A percentile compares a stretch with the other conserved stretches of the same genome.
Evolutionary conservation across 2,329 filamentous ascomycete species (phyloP).

Genomic region (Periconia sp.): DNA sequence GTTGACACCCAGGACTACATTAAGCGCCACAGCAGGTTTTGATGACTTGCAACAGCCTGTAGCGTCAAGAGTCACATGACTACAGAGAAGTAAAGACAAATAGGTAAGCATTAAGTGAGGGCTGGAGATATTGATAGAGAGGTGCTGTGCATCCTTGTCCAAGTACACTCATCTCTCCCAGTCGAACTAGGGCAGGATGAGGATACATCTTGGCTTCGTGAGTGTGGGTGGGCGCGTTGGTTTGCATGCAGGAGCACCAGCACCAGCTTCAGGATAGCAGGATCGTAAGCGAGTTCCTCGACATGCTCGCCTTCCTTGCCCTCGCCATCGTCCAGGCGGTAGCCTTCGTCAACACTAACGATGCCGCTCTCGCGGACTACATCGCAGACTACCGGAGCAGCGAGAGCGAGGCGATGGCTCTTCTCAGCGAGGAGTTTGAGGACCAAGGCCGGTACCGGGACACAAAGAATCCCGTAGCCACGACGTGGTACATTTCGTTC

Average conservation of each 20-base stretch:
- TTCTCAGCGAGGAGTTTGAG: constrained; percentile 24
- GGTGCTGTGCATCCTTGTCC: too few relatives aligned
- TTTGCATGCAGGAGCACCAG: constrained; percentile 16
- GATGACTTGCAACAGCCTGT: too few relatives aligned
- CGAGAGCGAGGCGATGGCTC: constrained; percentile 25
- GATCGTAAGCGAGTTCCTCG: constrained; percentile 23
- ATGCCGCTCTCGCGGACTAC: constrained; percentile 34
- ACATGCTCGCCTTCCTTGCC: constrained; percentile 20
- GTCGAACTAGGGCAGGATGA: too few relatives aligned
- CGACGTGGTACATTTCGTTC: constrained; percentile 36
- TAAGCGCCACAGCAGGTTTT: too few relatives aligned
- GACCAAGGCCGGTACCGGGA: constrained; percentile 32
- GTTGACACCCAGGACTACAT: too few relatives aligned
- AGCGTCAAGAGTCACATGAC: too few relatives aligned
- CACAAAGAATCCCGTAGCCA: constrained; percentile 37
- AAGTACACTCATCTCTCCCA: too few relatives aligned
- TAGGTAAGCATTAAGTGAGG: too few relatives aligned
- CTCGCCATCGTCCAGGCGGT: constrained; percentile 34
- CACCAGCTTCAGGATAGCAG: constrained; percentile 15
- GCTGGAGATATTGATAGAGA: too few relatives aligned
- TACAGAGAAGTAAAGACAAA: too few relatives aligned
- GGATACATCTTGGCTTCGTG: too few relatives aligned
- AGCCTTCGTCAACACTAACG: constrained; percentile 28
- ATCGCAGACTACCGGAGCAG: constrained; percentile 42
- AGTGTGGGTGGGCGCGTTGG: too few relatives aligned